Percentiles rank a stretch among this genome's conserved stretches.
These are phyloP conservation scores for Diplosphaera chodatii DNA, from an alignment of 139 green algal genomes.

Conservation along the genomic window DNA sequence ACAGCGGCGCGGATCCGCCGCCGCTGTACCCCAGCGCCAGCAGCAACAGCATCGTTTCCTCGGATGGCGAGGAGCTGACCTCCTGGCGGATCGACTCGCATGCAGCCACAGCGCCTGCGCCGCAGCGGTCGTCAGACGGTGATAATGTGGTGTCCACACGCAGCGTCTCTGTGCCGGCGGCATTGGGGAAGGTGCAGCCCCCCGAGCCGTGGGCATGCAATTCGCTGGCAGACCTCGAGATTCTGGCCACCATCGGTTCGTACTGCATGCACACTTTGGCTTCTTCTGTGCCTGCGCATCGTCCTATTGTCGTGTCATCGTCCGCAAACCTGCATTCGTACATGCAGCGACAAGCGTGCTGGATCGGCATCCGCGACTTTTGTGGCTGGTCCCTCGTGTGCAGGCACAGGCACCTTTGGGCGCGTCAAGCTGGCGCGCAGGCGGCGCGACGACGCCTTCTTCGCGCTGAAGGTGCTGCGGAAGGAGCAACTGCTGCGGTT, in stretches of 20 bases:
- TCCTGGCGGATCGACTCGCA: not conserved
- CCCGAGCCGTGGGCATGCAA: not conserved
- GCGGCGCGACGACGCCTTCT: not conserved
- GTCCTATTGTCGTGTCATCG: too few species aligned
- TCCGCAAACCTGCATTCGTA: too few species aligned
- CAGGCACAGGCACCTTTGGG: slow-evolving; percentile 9
- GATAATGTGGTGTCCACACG: too few species aligned
- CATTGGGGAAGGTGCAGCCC: not conserved
- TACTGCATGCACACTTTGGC: too few species aligned
- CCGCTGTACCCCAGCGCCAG: too few species aligned
- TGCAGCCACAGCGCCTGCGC: too few species aligned
- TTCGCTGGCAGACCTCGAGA: not conserved
- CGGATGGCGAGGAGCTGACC: not conserved
- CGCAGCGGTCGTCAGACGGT: too few species aligned
- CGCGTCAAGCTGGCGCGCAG: not conserved
- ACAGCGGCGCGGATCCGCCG: not conserved
- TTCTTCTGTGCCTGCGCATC: too few species aligned
- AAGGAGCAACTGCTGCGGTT: slow-evolving; percentile 4
- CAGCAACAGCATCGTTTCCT: not conserved
- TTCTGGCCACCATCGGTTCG: not conserved
- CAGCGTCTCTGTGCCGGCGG: too few species aligned
- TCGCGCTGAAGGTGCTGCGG: not conserved
- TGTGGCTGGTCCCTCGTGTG: too few species aligned
- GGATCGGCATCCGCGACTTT: too few species aligned
- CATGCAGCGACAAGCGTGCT: too few species aligned